Base-by-base conservation (phyloP, 139 green algal genomes). In the Chlorella vulgaris region DNA sequence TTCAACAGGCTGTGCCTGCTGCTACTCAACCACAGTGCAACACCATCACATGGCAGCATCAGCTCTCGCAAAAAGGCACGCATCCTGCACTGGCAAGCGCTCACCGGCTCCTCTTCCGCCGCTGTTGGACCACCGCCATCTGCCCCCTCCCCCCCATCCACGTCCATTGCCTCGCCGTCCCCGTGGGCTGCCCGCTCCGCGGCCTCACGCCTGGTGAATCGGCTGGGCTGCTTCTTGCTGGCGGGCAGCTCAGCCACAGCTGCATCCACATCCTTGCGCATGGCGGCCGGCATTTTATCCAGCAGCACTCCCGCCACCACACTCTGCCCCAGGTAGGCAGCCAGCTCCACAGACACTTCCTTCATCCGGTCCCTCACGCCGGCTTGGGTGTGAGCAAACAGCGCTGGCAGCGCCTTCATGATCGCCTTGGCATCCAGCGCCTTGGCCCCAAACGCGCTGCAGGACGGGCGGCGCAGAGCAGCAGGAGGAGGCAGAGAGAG, bases 351-450 rank as follows among this genome's bases (percentile, higher is more conserved):
- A 80, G 93, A 90, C 19, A 98, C 77, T 28, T 92, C 89, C 81
- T 99, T 99, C 69, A 90, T 90, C 53, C 91, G 91, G 28, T 92
- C 88, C 1, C 96, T 77, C 5, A 96, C 91, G 38, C 95, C 95
- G 4, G 83, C 90, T 75, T 99, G 94, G 74, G 95, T 95, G 78
- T 94, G 89, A 21, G 95, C 90, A 83, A 98, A 97, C 38, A 98
- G 80, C 1, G 87, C 63, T 0, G 94, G 90, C 63, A 98, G 77
- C 0, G 89, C 86, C 84, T 96, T 96, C 40, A 99, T 77, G 29
- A 99, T 85, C 8, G 90, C 88, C 89, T 98, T 91, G 28, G 93
- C 86, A 0, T 89, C 74, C n/a, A 99, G 66, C 0, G 89, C 89
- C 47, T 91, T 93, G 35, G 88, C 80, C 0, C 94, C 94, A 85